These are phyloP conservation scores for Termitomyces sp. DNA, from an alignment of 768 basidiomycete genomes.

Conservation along the genomic window DNA sequence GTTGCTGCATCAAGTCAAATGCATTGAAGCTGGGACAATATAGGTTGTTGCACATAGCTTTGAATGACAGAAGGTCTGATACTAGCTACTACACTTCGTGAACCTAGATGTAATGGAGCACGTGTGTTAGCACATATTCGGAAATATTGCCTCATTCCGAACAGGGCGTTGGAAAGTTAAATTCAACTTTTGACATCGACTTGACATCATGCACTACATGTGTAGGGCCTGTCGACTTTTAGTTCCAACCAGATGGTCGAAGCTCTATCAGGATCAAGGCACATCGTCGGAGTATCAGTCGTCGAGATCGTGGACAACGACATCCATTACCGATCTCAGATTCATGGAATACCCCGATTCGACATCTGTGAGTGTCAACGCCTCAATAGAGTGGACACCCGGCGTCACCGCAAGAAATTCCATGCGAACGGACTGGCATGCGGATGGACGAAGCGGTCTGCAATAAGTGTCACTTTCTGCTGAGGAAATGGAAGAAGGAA, in stretches of 20 bases:
- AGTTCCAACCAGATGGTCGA: background rate
- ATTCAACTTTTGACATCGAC: background rate
- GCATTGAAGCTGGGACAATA: too few relatives aligned
- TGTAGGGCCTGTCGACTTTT: background rate
- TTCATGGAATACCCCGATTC: slow-evolving; percentile 73
- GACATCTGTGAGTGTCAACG: slow-evolving; percentile 69
- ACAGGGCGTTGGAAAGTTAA: background rate
- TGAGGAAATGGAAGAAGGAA: background rate
- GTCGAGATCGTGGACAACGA: slow-evolving; percentile 64
- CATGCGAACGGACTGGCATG: slow-evolving; percentile 86
- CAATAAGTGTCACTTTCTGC: background rate
- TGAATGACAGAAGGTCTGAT: too few relatives aligned
- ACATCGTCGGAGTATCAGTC: slow-evolving; percentile 15
- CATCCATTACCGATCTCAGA: slow-evolving; percentile 70
- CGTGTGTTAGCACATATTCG: background rate
- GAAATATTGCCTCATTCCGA: background rate
- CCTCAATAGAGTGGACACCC: slow-evolving; percentile 75
- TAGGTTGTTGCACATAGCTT: too few relatives aligned
- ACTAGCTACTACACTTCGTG: background rate
- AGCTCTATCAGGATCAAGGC: background rate
- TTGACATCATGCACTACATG: background rate
- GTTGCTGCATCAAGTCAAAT: background rate
- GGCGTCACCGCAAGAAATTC: slow-evolving; percentile 77
- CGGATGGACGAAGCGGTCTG: slow-evolving; percentile 76
- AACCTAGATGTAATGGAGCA: background rate